phyloP scores from a whole-genome alignment of 2,329 filamentous ascomycete species.

The Fonsecaea monophora region DNA sequence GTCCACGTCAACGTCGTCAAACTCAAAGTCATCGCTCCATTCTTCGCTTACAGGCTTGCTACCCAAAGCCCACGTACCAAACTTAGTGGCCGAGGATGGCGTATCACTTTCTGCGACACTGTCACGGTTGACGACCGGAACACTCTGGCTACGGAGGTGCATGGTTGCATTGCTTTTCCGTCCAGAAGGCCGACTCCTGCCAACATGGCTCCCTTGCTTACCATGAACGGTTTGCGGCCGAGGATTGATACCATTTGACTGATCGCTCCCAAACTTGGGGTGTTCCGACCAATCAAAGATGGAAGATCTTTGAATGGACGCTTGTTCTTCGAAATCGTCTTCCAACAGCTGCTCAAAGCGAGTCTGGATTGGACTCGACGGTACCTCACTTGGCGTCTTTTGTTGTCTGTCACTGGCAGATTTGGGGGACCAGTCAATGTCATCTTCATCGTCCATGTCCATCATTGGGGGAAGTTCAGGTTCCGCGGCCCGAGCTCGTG shows the following conservation, averaged over 20 bases:
- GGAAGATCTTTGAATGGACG: slow-evolving; percentile 57
- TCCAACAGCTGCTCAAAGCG: slow-evolving; percentile 31
- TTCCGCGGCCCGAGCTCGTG: slow-evolving; percentile 20
- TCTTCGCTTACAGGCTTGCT: slow-evolving; percentile 71
- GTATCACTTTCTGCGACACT: slow-evolving; percentile 56
- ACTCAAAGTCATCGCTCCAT: slow-evolving; percentile 73
- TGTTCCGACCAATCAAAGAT: slow-evolving; percentile 71
- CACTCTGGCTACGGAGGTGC: slow-evolving; percentile 71
- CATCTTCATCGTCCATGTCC: slow-evolving; percentile 32
- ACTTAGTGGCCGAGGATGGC: slow-evolving; percentile 62
- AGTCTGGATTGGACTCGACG: slow-evolving; percentile 18
- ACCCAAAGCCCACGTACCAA: slow-evolving; percentile 71
- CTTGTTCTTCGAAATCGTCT: slow-evolving; percentile 36
- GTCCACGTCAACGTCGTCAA: slow-evolving; percentile 60
- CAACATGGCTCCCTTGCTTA: slow-evolving; percentile 63
- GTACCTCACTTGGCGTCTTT: not conserved
- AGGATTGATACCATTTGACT: slow-evolving; percentile 58
- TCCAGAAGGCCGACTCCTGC: slow-evolving; percentile 63
- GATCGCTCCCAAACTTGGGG: slow-evolving; percentile 60
- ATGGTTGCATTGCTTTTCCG: slow-evolving; percentile 65
- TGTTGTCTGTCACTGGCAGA: slow-evolving; percentile 14
- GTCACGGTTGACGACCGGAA: slow-evolving; percentile 65
- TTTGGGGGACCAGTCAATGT: slow-evolving; percentile 39
- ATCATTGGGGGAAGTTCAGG: slow-evolving; percentile 33
- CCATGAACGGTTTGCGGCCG: slow-evolving; percentile 69